Conservation (phyloP, 306 rosid species). For the Lithocarpus polystachyus region DNA sequence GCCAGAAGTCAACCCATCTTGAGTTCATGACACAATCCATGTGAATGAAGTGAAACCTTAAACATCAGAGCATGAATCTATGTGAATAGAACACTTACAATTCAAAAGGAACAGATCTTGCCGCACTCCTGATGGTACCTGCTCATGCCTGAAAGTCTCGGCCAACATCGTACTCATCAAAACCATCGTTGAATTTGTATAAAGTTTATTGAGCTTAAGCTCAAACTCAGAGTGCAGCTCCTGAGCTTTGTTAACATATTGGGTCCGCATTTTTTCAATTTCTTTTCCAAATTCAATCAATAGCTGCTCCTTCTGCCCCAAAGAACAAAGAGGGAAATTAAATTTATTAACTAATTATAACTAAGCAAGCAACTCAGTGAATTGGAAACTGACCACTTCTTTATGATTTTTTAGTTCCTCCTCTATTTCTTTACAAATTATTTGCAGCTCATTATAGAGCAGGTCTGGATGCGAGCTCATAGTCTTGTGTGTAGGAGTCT, state of each 20-base stretch:
- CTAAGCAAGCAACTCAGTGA: constrained; percentile 8
- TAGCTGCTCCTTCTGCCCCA: constrained; percentile 69
- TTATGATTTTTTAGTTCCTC: constrained; percentile 30
- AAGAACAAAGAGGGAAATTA: not conserved
- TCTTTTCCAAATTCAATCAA: constrained; percentile 58
- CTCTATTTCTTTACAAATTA: constrained; percentile 36
- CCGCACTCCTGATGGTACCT: constrained; percentile 29
- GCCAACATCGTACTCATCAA: constrained; percentile 59
- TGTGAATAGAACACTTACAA: not conserved
- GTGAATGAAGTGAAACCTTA: not conserved
- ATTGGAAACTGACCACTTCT: constrained; percentile 49
- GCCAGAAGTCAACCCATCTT: not conserved
- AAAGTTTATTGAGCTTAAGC: constrained; percentile 33
- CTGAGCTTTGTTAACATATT: constrained; percentile 46
- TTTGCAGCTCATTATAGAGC: constrained; percentile 57
- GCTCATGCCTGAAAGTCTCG: constrained; percentile 49
- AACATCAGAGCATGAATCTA: not conserved
- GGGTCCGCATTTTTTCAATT: constrained; percentile 51
- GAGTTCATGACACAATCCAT: not conserved
- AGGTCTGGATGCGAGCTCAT: constrained; percentile 40
- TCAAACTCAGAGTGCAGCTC: constrained; percentile 43
- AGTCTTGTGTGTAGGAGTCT: constrained; percentile 8
- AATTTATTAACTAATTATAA: not conserved
- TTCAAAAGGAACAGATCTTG: constrained; percentile 45
- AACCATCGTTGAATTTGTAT: no score